These are phyloP conservation scores for Tricholoma terreum DNA, from an alignment of 768 basidiomycete species.

Conservation along the genomic window DNA sequence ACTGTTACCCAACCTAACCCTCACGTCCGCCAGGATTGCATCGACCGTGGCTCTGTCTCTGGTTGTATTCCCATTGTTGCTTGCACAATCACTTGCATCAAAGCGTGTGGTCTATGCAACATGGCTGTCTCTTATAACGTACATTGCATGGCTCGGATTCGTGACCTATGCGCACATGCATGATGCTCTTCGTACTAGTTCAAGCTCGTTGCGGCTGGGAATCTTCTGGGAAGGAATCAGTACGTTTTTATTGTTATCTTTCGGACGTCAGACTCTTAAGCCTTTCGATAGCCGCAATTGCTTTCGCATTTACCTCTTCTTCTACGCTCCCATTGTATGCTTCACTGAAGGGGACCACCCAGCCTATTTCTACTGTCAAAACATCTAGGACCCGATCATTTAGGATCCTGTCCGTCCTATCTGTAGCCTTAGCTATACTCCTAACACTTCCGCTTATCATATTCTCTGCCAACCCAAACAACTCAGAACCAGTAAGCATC, in stretches of 20 bases:
- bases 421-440: slow-evolving; percentile 44
- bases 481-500: slow-evolving; percentile 35
- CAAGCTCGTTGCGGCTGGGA: slow-evolving; percentile 40
- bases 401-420: slow-evolving; percentile 49
- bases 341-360: slow-evolving; percentile 46
- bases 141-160: slow-evolving; percentile 58
- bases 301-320: slow-evolving; percentile 64
- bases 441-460: slow-evolving; percentile 59
- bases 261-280: not conserved
- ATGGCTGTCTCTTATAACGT: slow-evolving; percentile 56
- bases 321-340: slow-evolving; percentile 65
- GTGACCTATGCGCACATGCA: slow-evolving; percentile 50
- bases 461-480: slow-evolving; percentile 44
- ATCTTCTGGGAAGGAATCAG: slow-evolving; percentile 63
- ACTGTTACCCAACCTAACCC: slow-evolving; percentile 37
- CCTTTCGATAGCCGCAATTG: slow-evolving; percentile 43
- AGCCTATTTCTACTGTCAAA: slow-evolving; percentile 39
- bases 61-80: slow-evolving; percentile 47
- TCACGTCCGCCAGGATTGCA: slow-evolving; percentile 34
- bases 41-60: slow-evolving; percentile 41
- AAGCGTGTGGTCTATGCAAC: slow-evolving; percentile 54
- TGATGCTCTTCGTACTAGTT: slow-evolving; percentile 36
- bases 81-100: slow-evolving; percentile 52
- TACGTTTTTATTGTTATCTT: slow-evolving; percentile 33
- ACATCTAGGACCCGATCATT: slow-evolving; percentile 53